Evolutionary conservation across 768 basidiomycete species (phyloP).

Genomic region (Collybiopsis confluens): DNA sequence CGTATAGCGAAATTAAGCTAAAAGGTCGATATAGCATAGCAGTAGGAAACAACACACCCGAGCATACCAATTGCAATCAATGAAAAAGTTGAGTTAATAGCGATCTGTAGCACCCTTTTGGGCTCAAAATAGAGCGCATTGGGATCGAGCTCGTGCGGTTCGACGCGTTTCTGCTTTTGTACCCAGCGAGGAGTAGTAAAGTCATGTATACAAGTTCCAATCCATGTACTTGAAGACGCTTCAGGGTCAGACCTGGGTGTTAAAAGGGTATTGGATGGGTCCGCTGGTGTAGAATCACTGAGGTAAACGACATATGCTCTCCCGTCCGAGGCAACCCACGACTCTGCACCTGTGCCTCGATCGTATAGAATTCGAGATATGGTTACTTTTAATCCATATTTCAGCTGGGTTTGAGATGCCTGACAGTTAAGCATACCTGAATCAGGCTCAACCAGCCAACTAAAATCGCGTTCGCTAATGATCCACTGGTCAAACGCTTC

Average conservation of each 20-base stretch:
- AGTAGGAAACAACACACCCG: conserved; percentile 41
- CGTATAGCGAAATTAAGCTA: not conserved
- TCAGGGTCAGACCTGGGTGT: conserved; percentile 5
- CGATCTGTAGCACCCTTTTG: conserved; percentile 56
- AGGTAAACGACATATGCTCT: conserved; percentile 75
- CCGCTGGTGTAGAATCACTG: no score
- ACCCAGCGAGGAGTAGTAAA: conserved; percentile 75
- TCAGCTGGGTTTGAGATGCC: no score
- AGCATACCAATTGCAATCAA: conserved; percentile 75
- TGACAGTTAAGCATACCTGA: conserved; percentile 33
- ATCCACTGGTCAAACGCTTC: conserved; percentile 67
- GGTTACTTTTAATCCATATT: no score
- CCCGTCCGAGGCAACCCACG: conserved; percentile 85
- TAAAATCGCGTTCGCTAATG: conserved; percentile 58
- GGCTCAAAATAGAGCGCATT: conserved; percentile 53
- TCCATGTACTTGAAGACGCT: conserved; percentile 42
- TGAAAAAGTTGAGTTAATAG: conserved; percentile 79
- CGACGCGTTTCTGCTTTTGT: conserved; percentile 64
- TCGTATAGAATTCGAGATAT: conserved; percentile 61
- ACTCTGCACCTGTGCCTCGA: conserved; percentile 58
- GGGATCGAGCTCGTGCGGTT: conserved; percentile 26
- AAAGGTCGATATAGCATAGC: not conserved
- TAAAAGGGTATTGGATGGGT: no score
- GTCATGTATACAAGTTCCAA: conserved; percentile 76
- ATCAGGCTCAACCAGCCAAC: conserved; percentile 72